Percentiles rank a stretch among this genome's conserved stretches.
phyloP scores from a whole-genome alignment of 148 eudicot genomes.

The Fallopia convolvulus region DNA sequence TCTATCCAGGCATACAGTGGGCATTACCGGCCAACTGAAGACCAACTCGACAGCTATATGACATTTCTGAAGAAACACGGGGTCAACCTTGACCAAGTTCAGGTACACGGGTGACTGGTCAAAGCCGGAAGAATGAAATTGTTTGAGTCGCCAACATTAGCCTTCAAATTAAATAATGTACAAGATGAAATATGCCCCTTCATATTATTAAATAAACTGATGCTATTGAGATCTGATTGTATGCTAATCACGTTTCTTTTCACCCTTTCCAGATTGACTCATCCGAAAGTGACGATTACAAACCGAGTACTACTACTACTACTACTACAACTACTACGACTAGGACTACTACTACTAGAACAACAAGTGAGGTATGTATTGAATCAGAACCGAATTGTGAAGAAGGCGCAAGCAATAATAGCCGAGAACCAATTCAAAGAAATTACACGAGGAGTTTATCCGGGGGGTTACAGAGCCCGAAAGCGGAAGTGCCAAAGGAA shows the following conservation, averaged over 20 bases:
- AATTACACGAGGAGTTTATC: conserved; percentile 65
- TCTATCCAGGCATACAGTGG: conserved; percentile 86
- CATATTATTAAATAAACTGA: background rate
- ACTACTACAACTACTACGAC: too few relatives aligned
- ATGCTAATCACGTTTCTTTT: background rate
- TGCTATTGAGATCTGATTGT: background rate
- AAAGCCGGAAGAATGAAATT: background rate
- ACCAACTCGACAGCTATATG: conserved; percentile 47
- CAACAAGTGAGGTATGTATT: background rate
- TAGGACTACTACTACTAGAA: too few relatives aligned
- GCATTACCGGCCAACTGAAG: conserved; percentile 89
- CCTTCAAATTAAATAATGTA: too few relatives aligned
- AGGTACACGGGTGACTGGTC: conserved; percentile 28
- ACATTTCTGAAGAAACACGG: conserved; percentile 54
- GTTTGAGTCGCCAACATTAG: background rate
- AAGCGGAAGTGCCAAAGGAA: conserved; percentile 46
- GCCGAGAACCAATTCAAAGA: conserved; percentile 14
- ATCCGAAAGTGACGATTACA: conserved; percentile 28
- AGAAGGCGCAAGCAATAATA: conserved; percentile 15
- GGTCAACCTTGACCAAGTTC: conserved; percentile 46
- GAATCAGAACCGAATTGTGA: conserved; percentile 13
- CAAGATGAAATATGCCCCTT: too few relatives aligned
- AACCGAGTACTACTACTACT: too few relatives aligned
- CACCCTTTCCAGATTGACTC: conserved; percentile 42
- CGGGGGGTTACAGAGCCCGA: conserved; percentile 79